Evolutionary conservation across 768 basidiomycete species (phyloP).

Genomic region (Suillus weaverae): DNA sequence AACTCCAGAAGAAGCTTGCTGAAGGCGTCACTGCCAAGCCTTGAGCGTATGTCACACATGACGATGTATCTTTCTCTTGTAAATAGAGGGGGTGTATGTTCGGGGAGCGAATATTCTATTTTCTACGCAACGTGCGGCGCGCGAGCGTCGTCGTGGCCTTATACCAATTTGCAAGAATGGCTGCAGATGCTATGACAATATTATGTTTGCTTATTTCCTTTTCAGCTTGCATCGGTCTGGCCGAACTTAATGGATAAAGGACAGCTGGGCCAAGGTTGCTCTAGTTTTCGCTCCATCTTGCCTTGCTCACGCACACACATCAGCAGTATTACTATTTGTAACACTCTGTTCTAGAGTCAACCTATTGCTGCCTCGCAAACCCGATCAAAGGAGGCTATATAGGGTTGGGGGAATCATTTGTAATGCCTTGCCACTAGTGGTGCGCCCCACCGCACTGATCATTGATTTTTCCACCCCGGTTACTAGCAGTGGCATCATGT

Average conservation of each 20-base stretch:
- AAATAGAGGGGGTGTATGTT: neutral
- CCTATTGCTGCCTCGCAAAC: slow-evolving; percentile 60
- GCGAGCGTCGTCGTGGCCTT: neutral
- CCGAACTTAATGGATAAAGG: neutral
- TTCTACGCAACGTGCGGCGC: neutral
- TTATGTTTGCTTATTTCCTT: neutral
- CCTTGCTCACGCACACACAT: neutral
- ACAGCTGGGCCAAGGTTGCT: neutral
- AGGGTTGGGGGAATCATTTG: slow-evolving; percentile 2
- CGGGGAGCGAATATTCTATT: neutral
- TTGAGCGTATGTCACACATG: slow-evolving; percentile 11
- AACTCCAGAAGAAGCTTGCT: slow-evolving; percentile 46
- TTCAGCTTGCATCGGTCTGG: neutral
- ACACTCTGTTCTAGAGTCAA: slow-evolving; percentile 55
- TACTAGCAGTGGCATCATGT: too few species aligned
- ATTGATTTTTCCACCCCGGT: neutral
- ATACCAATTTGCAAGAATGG: neutral
- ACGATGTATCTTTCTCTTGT: neutral
- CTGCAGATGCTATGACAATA: neutral
- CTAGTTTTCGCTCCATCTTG: neutral
- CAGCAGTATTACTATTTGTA: neutral
- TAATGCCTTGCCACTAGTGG: neutral
- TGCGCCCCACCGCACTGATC: neutral
- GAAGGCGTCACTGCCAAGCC: slow-evolving; percentile 23
- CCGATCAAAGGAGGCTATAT: slow-evolving; percentile 39